These are phyloP conservation scores for Kazachstania sp. DNA, from an alignment of 1,139 yeast species.

Conservation along the genomic window DNA sequence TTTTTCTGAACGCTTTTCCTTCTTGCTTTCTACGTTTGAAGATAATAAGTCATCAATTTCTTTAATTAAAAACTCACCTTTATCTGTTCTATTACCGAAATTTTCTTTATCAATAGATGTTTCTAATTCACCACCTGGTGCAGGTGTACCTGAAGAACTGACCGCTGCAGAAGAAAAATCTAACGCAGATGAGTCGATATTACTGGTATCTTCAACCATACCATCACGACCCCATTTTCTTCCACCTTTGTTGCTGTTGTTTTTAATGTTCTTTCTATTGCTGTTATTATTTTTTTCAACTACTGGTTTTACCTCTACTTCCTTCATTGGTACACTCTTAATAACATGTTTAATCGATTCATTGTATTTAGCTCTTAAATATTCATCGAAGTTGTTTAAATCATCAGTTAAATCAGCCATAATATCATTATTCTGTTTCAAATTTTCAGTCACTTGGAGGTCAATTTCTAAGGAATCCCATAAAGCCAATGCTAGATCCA, in stretches of 20 bases:
- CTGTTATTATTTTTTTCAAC: slow-evolving; percentile 9
- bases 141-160: slow-evolving; percentile 15
- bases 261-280: slow-evolving; percentile 7
- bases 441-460: slow-evolving; percentile 22
- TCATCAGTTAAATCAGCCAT: slow-evolving; percentile 26
- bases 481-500: slow-evolving; percentile 24
- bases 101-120: slow-evolving; percentile 33
- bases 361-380: slow-evolving; percentile 27
- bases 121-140: background rate
- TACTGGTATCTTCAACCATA: slow-evolving; percentile 34
- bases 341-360: slow-evolving; percentile 17
- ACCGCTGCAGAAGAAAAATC: slow-evolving; percentile 38
- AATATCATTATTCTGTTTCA: slow-evolving; percentile 22
- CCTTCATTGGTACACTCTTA: background rate
- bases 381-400: slow-evolving; percentile 28
- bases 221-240: slow-evolving; percentile 45
- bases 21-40: slow-evolving; percentile 17
- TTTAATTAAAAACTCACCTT: slow-evolving; percentile 29
- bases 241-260: slow-evolving; percentile 18
- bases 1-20: slow-evolving; percentile 31
- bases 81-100: slow-evolving; percentile 37
- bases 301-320: slow-evolving; percentile 2
- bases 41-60: slow-evolving; percentile 29
- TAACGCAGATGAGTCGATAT: slow-evolving; percentile 32
- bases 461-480: slow-evolving; percentile 26